These are phyloP conservation scores for Cyberlindnera veronae DNA, from an alignment of 805 yeast genomes.

Conservation along the genomic window DNA sequence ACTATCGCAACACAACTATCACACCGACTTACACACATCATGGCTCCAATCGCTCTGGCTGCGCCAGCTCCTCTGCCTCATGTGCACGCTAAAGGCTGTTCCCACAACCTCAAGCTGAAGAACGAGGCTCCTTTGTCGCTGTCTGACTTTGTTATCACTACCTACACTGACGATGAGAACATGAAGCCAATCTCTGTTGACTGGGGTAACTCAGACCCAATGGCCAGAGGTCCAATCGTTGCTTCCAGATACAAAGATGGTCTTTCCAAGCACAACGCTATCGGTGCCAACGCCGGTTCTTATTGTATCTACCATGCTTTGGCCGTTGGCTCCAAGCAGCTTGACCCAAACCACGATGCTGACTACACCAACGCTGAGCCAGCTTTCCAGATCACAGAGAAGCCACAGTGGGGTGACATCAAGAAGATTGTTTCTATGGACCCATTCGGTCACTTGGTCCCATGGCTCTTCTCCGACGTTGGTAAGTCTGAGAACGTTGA, in stretches of 20 bases:
- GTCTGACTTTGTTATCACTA: slow-evolving; percentile 43
- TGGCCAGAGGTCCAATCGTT: slow-evolving; percentile 53
- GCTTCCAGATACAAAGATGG: slow-evolving; percentile 50
- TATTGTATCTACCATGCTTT: slow-evolving; percentile 63
- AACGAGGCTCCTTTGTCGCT: slow-evolving; percentile 19
- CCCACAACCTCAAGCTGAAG: slow-evolving; percentile 19
- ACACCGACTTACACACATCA: slow-evolving; percentile 4
- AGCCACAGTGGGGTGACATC: slow-evolving; percentile 51
- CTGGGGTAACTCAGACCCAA: slow-evolving; percentile 52
- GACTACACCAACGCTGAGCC: slow-evolving; percentile 65
- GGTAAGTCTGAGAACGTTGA: slow-evolving; percentile 47
- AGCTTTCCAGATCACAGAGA: slow-evolving; percentile 51
- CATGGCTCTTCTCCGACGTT: slow-evolving; percentile 49
- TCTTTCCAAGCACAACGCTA: slow-evolving; percentile 51
- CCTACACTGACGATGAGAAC: slow-evolving; percentile 49
- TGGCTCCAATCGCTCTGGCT: slow-evolving; percentile 30
- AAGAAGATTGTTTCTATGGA: slow-evolving; percentile 63
- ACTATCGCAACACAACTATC: not conserved
- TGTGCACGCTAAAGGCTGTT: slow-evolving; percentile 6
- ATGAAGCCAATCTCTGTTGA: slow-evolving; percentile 45
- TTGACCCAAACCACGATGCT: slow-evolving; percentile 49
- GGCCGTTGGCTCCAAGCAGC: slow-evolving; percentile 58
- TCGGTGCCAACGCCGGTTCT: slow-evolving; percentile 65
- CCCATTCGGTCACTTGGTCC: slow-evolving; percentile 65
- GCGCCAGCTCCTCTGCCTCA: slow-evolving; percentile 8